Evolutionary conservation across 306 rosid genomes (phyloP), one percentile per base, ranked within the genome.

Genomic region (Carpinus fangiana): DNA sequence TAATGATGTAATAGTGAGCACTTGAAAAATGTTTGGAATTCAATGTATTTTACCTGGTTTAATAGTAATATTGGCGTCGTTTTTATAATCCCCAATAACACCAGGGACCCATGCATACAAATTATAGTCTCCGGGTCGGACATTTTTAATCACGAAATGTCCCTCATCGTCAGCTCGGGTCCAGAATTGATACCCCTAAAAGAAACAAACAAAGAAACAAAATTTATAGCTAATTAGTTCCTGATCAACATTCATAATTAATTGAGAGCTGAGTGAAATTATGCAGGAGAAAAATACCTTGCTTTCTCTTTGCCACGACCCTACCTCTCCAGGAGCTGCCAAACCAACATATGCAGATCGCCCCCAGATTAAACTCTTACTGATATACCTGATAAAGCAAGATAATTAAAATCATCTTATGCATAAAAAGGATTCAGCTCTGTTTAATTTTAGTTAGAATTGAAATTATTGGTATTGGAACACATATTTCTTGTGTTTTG

Each of bases 131-230:
- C 98, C 98, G 2, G 89, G 95, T 47, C 87, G 81, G 13, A 89
- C 73, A n/a, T 92, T 84, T 38, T 80, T 86, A 8, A 94, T 87
- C 28, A 50, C 13, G 56, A 94, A 94, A 55, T 70, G 6, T 2
- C 98, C 97, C 2, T 72, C 54, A 56, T 5, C 12, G 46, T 88
- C 86, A 0, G 97, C 66, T 79, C 20, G 86, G 64, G 83, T 89
- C 97, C 98, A 94, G 60, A 92, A 94, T 79, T 94, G 98, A 75
- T 92, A 94, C 1, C 97, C 97, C 98, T 94, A 66, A 41, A 12
- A 62, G 75, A n/a, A 48, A 6, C 67, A 21, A 28, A 28, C 13
- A 72, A 54, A 71, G 56, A 62, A 43, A 79, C 36, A 46, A n/a
- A 46, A 57, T 28, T 14, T 46, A 72, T 2, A 34, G 14, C 2